These are phyloP conservation scores for Haematococcus lacustris DNA, from an alignment of 139 green algal genomes.

Conservation along the genomic window DNA sequence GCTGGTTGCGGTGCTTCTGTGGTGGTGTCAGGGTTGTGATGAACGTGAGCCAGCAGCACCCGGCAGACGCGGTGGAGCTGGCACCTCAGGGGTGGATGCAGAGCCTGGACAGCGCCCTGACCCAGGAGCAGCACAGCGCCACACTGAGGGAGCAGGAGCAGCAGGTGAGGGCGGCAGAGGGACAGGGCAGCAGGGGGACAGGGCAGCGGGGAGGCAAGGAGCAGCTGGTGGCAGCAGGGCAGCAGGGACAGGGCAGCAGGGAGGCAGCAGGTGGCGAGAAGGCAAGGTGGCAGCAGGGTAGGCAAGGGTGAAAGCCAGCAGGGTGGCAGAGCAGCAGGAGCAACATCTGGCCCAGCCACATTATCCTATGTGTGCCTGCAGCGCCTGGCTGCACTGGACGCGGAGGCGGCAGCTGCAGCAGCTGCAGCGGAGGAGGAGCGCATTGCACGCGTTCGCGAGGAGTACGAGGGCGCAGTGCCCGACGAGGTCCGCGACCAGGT, in stretches of 20 bases:
- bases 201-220: conserved; percentile 12
- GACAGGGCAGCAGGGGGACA: conserved; percentile 20
- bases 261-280: conserved; percentile 37
- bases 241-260: conserved; percentile 18
- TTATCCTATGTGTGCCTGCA: conserved; percentile 8
- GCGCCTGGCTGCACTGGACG: conserved; percentile 12
- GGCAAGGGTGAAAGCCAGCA: background rate
- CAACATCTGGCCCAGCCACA: background rate
- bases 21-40: conserved; percentile 36
- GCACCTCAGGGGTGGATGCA: conserved; percentile 16
- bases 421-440: conserved; percentile 28
- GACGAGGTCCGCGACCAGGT: conserved; percentile 54
- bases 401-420: conserved; percentile 16
- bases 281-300: conserved; percentile 34
- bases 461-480: conserved; percentile 49
- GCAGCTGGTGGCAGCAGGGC: conserved; percentile 25
- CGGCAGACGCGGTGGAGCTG: conserved; percentile 33
- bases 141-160: conserved; percentile 25
- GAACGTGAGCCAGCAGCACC: conserved; percentile 36
- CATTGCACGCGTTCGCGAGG: conserved; percentile 28
- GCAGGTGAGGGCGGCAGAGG: conserved; percentile 24
- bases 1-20: background rate
- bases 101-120: conserved; percentile 34
- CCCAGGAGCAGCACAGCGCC: conserved; percentile 39
- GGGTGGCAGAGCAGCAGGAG: background rate